These are phyloP conservation scores for Chaetomium sp. DNA, from an alignment of 2,329 filamentous ascomycete species.

Conservation along the genomic window DNA sequence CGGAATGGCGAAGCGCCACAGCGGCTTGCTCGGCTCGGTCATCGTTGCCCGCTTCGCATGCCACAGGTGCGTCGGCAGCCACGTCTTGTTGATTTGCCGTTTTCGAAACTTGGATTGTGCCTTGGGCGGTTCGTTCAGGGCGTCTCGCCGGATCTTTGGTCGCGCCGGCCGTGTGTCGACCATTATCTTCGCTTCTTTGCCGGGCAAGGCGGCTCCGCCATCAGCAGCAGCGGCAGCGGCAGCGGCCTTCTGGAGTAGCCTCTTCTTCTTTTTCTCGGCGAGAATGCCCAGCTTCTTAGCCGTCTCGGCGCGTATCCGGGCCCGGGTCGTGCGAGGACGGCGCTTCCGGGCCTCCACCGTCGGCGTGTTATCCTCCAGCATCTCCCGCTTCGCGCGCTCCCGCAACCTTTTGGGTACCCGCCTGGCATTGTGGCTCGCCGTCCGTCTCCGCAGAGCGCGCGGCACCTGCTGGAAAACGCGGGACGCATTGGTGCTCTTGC, in stretches of 20 bases:
- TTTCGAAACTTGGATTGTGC: slow-evolving; percentile 68
- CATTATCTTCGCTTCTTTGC: slow-evolving; percentile 13
- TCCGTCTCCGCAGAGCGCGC: slow-evolving; percentile 73
- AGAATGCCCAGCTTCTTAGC: slow-evolving; percentile 64
- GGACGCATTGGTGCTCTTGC: slow-evolving; percentile 55
- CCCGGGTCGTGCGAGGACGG: slow-evolving; percentile 52
- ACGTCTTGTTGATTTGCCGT: slow-evolving; percentile 81
- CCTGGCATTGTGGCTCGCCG: slow-evolving; percentile 92
- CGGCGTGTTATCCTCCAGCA: slow-evolving; percentile 86
- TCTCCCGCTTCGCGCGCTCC: slow-evolving; percentile 62
- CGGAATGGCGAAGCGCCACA: slow-evolving; percentile 89
- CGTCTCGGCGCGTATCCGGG: slow-evolving; percentile 64
- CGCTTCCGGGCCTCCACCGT: slow-evolving; percentile 60
- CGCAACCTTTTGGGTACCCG: slow-evolving; percentile 74
- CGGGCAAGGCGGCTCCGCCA: not conserved
- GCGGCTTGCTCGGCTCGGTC: slow-evolving; percentile 66
- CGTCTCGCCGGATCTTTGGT: slow-evolving; percentile 65
- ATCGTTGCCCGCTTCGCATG: slow-evolving; percentile 89
- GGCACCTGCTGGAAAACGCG: slow-evolving; percentile 91
- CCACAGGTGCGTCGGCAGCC: slow-evolving; percentile 91
- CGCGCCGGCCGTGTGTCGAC: slow-evolving; percentile 39
- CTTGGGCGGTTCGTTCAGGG: slow-evolving; percentile 52
- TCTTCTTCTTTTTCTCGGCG: slow-evolving; percentile 47
- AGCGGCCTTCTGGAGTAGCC: slow-evolving; percentile 32
- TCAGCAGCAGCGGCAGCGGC: slow-evolving; percentile 22